These are phyloP conservation scores for Salvia miltiorrhiza DNA, from an alignment of 257 asterid species.

Conservation along the genomic window DNA sequence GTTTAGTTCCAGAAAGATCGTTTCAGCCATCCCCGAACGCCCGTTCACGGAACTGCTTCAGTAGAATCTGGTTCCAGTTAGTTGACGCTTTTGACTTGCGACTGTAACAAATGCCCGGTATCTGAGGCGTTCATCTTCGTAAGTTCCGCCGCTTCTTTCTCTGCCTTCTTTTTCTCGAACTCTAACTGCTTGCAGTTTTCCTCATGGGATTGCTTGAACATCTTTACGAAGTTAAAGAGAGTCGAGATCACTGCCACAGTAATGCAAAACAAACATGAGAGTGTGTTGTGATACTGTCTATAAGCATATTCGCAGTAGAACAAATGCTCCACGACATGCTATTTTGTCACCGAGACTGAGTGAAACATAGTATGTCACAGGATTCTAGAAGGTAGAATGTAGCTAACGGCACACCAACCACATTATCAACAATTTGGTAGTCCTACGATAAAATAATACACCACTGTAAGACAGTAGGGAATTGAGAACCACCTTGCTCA, in stretches of 20 bases:
- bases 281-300: background rate
- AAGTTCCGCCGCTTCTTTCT: conserved; percentile 66
- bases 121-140: conserved; percentile 43
- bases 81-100: conserved; percentile 32
- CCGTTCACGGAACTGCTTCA: background rate
- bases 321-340: background rate
- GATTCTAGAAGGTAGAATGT: background rate
- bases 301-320: background rate
- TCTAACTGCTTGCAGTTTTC: conserved; percentile 90
- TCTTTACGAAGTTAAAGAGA: conserved; percentile 70
- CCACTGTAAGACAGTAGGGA: background rate
- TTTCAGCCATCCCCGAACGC: background rate
- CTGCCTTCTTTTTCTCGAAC: conserved; percentile 80
- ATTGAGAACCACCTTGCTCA: conserved; percentile 69
- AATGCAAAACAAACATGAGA: background rate
- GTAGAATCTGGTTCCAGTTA: conserved; percentile 16
- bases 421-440: background rate
- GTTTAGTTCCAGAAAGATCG: background rate
- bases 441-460: conserved; percentile 2
- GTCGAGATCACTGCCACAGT: conserved; percentile 61
- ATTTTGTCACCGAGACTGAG: background rate
- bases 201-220: conserved; percentile 78
- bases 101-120: conserved; percentile 34
- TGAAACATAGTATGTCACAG: background rate
- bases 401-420: background rate